phyloP scores from a whole-genome alignment of 768 basidiomycete species.

The Tricholoma hemisulphureum region DNA sequence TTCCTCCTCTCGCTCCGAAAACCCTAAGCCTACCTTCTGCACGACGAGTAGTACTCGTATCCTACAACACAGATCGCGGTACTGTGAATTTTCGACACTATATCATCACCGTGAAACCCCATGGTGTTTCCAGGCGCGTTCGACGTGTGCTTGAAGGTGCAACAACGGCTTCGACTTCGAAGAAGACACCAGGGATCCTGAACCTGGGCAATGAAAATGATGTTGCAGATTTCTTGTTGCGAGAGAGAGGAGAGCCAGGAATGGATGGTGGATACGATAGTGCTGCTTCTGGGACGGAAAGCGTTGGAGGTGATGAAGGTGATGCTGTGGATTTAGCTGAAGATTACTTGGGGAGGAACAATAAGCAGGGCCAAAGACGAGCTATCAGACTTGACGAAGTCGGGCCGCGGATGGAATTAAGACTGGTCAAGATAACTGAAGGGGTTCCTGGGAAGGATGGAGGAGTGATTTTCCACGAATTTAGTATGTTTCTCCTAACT shows the following conservation, averaged over 20 bases:
- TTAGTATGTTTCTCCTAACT: slow-evolving; percentile 56
- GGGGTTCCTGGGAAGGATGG: slow-evolving; percentile 94
- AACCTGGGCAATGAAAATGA: slow-evolving; percentile 91
- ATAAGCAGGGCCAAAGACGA: slow-evolving; percentile 85
- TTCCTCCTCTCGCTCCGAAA: slow-evolving; percentile 88
- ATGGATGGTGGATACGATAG: slow-evolving; percentile 76
- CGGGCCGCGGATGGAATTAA: slow-evolving; percentile 92
- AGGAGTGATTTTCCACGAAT: slow-evolving; percentile 89
- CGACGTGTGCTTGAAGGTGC: slow-evolving; percentile 78
- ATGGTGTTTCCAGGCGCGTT: slow-evolving; percentile 90
- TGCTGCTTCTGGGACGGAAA: slow-evolving; percentile 77
- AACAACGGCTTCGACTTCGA: slow-evolving; percentile 18
- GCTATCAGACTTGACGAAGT: slow-evolving; percentile 93
- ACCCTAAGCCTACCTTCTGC: slow-evolving; percentile 82
- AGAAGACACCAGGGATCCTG: slow-evolving; percentile 44
- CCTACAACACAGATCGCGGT: slow-evolving; percentile 82
- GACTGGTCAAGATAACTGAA: slow-evolving; percentile 90
- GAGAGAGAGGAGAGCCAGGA: slow-evolving; percentile 60
- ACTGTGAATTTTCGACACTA: slow-evolving; percentile 94
- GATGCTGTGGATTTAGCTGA: slow-evolving; percentile 83
- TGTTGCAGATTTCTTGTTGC: slow-evolving; percentile 90
- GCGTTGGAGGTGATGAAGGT: slow-evolving; percentile 81
- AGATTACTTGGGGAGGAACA: slow-evolving; percentile 94
- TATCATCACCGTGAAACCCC: slow-evolving; percentile 91
- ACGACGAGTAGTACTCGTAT: slow-evolving; percentile 88